Percentiles rank a stretch among this genome's conserved stretches.
Conservation (phyloP, 306 rosid genomes). For the Coriaria nepalensis region DNA sequence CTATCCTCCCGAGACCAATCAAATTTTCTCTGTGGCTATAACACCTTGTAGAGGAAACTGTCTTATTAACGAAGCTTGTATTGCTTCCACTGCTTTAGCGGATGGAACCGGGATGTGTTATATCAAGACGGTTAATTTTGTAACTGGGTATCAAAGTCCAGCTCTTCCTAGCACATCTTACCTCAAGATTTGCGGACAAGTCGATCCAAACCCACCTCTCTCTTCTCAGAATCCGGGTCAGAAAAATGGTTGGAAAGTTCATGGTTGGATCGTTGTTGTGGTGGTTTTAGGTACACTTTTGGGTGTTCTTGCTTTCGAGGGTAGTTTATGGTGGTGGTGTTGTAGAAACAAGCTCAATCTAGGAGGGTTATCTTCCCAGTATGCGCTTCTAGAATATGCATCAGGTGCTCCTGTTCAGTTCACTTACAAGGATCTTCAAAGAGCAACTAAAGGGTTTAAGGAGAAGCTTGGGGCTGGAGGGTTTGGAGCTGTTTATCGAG, state of each 20-base stretch:
- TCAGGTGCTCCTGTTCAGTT: slow-evolving; percentile 90
- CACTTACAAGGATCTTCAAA: slow-evolving; percentile 58
- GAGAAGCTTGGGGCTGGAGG: slow-evolving; percentile 93
- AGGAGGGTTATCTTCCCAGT: slow-evolving; percentile 51
- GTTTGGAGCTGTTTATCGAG: slow-evolving; percentile 69
- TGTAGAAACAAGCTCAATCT: slow-evolving; percentile 40
- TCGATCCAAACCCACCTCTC: slow-evolving; percentile 21
- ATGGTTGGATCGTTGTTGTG: slow-evolving; percentile 32
- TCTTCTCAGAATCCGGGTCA: slow-evolving; percentile 12
- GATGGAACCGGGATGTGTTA: slow-evolving; percentile 58
- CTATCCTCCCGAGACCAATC: slow-evolving; percentile 30
- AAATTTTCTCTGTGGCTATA: slow-evolving; percentile 29
- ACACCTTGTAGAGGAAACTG: slow-evolving; percentile 49
- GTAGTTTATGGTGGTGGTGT: slow-evolving; percentile 67
- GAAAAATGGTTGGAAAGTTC: slow-evolving; percentile 21
- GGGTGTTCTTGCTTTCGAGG: slow-evolving; percentile 44
- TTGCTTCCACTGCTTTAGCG: slow-evolving; percentile 45
- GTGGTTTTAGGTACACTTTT: slow-evolving; percentile 41
- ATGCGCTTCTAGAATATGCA: slow-evolving; percentile 94
- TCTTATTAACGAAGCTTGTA: slow-evolving; percentile 37
- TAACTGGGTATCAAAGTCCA: slow-evolving; percentile 43
- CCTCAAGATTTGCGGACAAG: slow-evolving; percentile 51
- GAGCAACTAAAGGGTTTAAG: slow-evolving; percentile 64
- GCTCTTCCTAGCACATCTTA: slow-evolving; percentile 42
- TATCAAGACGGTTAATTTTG: slow-evolving; percentile 24